A percentile compares a stretch with the other conserved stretches of the same genome.
Conservation (phyloP, 805 yeast genomes). For the Tetrapisispora taiwanensis region DNA sequence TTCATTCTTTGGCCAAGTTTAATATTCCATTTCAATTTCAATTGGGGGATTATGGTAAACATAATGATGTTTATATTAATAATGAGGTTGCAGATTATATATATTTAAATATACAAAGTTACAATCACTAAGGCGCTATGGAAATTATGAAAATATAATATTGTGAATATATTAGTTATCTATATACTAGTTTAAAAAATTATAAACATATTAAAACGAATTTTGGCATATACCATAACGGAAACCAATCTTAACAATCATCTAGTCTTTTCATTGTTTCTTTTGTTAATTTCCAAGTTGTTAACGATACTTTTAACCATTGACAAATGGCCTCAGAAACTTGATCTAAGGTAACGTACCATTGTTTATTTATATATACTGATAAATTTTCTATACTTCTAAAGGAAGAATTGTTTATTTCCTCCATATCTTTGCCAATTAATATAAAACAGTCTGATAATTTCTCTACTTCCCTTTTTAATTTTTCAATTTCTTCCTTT, state of each 20-base stretch:
- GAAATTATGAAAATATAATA: too few species aligned
- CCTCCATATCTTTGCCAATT: constrained; percentile 29
- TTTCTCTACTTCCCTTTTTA: constrained; percentile 30
- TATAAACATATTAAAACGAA: background rate
- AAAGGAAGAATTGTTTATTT: constrained; percentile 29
- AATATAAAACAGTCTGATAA: constrained; percentile 33
- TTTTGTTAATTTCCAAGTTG: constrained; percentile 28
- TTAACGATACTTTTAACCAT: constrained; percentile 31
- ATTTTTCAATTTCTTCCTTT: constrained; percentile 28
- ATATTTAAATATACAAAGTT: constrained; percentile 8
- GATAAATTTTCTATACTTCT: constrained; percentile 24
- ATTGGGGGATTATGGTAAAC: constrained; percentile 43
- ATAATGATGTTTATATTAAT: constrained; percentile 51
- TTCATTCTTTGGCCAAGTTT: constrained; percentile 24
- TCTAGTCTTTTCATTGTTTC: background rate
- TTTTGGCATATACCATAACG: too few species aligned
- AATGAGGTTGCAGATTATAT: constrained; percentile 30
- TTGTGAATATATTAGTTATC: background rate
- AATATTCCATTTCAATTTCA: constrained; percentile 14
- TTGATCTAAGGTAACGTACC: constrained; percentile 23
- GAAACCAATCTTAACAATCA: background rate
- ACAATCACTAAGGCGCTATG: too few species aligned
- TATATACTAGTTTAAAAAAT: background rate
- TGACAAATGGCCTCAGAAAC: constrained; percentile 28
- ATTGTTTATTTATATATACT: constrained; percentile 20